Base-by-base conservation (phyloP, 1,284 basidiomycete genomes). In the Rhodotorula sp. region DNA sequence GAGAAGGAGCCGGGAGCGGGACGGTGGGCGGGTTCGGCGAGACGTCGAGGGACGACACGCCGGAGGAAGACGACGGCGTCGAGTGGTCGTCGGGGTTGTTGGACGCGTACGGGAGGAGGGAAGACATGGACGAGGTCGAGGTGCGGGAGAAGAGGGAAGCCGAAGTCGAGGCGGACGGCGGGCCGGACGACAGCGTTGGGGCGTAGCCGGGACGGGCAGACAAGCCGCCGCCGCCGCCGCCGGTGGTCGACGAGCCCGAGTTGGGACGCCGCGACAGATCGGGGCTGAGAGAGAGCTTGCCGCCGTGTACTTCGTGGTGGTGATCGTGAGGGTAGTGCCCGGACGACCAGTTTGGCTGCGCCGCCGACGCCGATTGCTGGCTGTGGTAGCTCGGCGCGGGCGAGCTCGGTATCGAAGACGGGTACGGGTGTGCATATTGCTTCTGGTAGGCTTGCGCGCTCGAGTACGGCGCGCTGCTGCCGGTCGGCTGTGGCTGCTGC, bases 131-230 rank as follows among this genome's bases (percentile, higher is more conserved):
- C 7, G 69, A 68, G 23, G 62, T 68, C 3, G 61, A 64, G 4
- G 60, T 64, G n/a, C 72, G 62, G 28, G 69, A 71, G 64, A 66
- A 71, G 52, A 70, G 66, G 7, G 67, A 69, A 2, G 67, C 60
- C 50, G 67, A 67, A 1, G 71, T 72, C 6, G 67, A 69, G 5
- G 71, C 68, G 28, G 59, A 55, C 38, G 71, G 28, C 4, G 72
- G 68, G 10, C 69, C 69, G 5, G 72, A 73, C 34, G 72, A 66
- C 59, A 66, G 50, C 14, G 64, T 66, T n/a, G 72, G 62, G 7
- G 72, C 72, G 62, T 70, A 71, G 16, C 49, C 61, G 2, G 60
- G 26, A 10, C 61, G 62, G 0, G 68, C 65, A 0, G 72, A 72
- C 7, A 61, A 8, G 56, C 60, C 64, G 28, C 54, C 10, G 34